Evolutionary conservation across 148 eudicot species (phyloP).

Genomic region (Chenopodium album): DNA sequence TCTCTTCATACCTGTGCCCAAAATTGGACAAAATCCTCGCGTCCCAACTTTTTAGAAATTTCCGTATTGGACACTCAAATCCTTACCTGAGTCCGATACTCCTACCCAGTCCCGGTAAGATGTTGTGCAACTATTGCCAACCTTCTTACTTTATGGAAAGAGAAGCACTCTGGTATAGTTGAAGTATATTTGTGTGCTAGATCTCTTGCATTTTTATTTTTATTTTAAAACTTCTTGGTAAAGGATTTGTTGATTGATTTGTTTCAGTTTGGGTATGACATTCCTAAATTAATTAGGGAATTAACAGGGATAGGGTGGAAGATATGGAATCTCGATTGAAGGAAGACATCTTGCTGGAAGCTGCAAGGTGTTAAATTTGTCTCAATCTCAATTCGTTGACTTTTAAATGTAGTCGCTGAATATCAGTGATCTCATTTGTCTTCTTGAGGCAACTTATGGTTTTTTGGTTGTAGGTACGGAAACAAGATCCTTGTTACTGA

Average conservation of each 20-base stretch:
- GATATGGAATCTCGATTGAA: constrained; percentile 95
- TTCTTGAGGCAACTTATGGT: constrained; percentile 7
- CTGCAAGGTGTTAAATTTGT: constrained; percentile 60
- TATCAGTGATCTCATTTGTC: neutral
- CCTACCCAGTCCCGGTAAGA: too few relatives aligned
- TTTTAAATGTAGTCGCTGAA: neutral
- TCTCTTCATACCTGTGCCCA: too few relatives aligned
- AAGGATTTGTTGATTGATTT: constrained; percentile 25
- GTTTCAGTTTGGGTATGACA: constrained; percentile 30
- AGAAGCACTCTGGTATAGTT: neutral
- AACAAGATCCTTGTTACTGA: constrained; percentile 93
- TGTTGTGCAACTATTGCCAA: neutral
- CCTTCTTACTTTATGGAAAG: neutral
- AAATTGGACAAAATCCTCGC: too few relatives aligned
- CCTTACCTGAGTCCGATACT: too few relatives aligned
- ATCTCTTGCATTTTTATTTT: neutral
- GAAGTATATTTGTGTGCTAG: neutral
- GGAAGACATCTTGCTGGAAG: constrained; percentile 84
- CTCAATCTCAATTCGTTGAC: constrained; percentile 1
- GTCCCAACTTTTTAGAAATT: too few relatives aligned
- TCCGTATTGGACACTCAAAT: too few relatives aligned
- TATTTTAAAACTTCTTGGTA: constrained; percentile 4
- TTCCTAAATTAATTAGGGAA: constrained; percentile 69
- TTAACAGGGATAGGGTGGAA: constrained; percentile 92
- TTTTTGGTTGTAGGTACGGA: constrained; percentile 62